These are phyloP conservation scores for Flaveria ramosissima DNA, from an alignment of 129 eudicot genomes.

Conservation along the genomic window DNA sequence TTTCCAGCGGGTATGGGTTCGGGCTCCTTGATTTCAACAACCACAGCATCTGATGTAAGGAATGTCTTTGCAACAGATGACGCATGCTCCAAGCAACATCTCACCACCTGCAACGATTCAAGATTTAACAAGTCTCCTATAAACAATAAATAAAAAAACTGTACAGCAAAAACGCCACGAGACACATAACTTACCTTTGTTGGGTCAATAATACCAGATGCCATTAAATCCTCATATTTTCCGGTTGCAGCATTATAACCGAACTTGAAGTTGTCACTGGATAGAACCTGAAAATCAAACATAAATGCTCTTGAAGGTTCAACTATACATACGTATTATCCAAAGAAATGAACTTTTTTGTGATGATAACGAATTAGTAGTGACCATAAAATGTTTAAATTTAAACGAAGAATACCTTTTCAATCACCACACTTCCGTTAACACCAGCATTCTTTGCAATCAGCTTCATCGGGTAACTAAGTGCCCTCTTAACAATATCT, in stretches of 20 bases:
- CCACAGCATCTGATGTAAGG: conserved; percentile 69
- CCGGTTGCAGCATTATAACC: conserved; percentile 51
- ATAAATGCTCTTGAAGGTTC: neutral
- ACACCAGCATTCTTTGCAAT: conserved; percentile 56
- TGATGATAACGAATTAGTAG: neutral
- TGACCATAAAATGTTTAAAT: neutral
- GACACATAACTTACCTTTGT: conserved; percentile 28
- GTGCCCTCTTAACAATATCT: conserved; percentile 49
- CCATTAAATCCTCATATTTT: conserved; percentile 48
- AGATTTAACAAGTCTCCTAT: neutral
- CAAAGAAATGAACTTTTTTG: neutral
- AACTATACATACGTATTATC: neutral
- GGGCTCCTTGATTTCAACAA: conserved; percentile 48
- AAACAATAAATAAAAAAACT: neutral
- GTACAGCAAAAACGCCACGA: neutral
- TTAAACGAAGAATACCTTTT: conserved; percentile 34
- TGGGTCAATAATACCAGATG: conserved; percentile 53
- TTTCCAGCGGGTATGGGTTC: conserved; percentile 31
- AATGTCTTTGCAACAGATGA: conserved; percentile 46
- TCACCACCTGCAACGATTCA: conserved; percentile 36
- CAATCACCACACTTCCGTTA: conserved; percentile 50
- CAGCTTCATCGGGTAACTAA: conserved; percentile 46
- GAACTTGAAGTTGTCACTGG: conserved; percentile 28
- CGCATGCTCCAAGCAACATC: conserved; percentile 54
- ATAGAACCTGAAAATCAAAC: conserved; percentile 22